phyloP scores from a whole-genome alignment of 2,329 filamentous ascomycete species.

The Microdochium paspali region DNA sequence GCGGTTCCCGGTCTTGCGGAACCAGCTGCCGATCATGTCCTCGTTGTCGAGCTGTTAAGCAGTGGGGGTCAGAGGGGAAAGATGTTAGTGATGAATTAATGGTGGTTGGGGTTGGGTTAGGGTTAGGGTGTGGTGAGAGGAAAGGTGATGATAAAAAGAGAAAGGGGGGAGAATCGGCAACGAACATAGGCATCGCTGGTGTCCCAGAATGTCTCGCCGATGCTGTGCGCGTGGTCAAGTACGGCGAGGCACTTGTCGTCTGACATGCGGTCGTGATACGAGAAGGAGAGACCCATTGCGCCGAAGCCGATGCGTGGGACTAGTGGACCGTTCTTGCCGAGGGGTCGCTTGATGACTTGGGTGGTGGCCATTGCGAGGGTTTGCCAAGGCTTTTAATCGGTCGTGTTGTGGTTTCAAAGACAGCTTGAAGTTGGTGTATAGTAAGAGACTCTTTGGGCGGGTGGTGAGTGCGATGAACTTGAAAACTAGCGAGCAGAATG shows the following conservation, averaged over 20 bases:
- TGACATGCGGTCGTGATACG: conserved; percentile 8
- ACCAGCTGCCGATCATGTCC: conserved; percentile 28
- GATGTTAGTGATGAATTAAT: too few species aligned
- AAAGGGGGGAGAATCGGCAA: too few species aligned
- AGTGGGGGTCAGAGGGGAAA: neutral
- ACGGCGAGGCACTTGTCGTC: conserved; percentile 25
- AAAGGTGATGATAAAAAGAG: conserved; percentile 21
- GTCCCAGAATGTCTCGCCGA: conserved; percentile 28
- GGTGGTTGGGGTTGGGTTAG: too few species aligned
- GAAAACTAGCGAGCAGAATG: too few species aligned
- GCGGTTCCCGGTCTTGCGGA: conserved; percentile 27
- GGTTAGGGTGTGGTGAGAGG: too few species aligned
- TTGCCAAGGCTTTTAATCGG: too few species aligned
- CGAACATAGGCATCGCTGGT: conserved; percentile 26
- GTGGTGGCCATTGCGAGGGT: too few species aligned
- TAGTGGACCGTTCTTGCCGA: conserved; percentile 34
- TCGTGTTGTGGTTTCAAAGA: too few species aligned
- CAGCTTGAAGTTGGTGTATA: neutral
- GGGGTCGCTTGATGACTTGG: conserved; percentile 12
- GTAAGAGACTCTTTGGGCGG: neutral
- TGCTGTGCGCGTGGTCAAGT: conserved; percentile 24
- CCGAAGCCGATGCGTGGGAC: conserved; percentile 33
- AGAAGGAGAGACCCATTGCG: conserved; percentile 23
- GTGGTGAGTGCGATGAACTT: too few species aligned
- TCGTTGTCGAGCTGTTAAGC: conserved; percentile 16